phyloP scores from a whole-genome alignment of 2,329 filamentous ascomycete genomes.

The Neopestalotiopsis sp. region DNA sequence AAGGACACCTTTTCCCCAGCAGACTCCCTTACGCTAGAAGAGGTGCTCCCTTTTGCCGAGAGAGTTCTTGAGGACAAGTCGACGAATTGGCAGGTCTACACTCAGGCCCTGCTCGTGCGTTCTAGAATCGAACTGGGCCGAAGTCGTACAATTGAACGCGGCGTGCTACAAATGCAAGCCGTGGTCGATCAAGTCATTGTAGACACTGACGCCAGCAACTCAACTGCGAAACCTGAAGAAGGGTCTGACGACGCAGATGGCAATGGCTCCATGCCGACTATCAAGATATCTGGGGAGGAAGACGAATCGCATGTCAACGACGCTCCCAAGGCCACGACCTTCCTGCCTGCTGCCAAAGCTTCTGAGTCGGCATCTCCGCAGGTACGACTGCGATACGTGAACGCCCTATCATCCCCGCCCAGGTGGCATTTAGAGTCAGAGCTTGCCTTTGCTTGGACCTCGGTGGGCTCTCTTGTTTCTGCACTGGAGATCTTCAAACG shows the following conservation, averaged over 20 bases:
- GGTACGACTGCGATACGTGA: constrained; percentile 81
- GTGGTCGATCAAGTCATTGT: constrained; percentile 94
- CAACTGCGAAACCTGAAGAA: constrained; percentile 28
- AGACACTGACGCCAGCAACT: constrained; percentile 59
- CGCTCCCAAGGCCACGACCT: constrained; percentile 67
- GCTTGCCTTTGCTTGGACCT: constrained; percentile 89
- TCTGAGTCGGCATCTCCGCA: constrained; percentile 79
- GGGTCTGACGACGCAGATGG: constrained; percentile 24
- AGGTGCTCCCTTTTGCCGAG: constrained; percentile 88
- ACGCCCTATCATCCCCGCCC: constrained; percentile 81
- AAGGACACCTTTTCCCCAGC: constrained; percentile 85
- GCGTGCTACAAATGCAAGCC: constrained; percentile 90
- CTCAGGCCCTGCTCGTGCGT: constrained; percentile 86
- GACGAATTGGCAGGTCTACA: constrained; percentile 98
- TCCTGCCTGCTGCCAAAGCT: constrained; percentile 77
- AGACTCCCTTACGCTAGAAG: constrained; percentile 88
- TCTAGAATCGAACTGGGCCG: constrained; percentile 89
- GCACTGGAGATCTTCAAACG: constrained; percentile 96
- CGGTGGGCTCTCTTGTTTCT: constrained; percentile 83
- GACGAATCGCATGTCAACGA: constrained; percentile 23
- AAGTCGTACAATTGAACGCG: constrained; percentile 86
- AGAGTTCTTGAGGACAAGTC: constrained; percentile 87
- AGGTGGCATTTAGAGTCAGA: constrained; percentile 95
- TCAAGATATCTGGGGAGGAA: constrained; percentile 48
- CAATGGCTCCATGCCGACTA: constrained; percentile 46